phyloP scores from a whole-genome alignment of 805 yeast genomes.

The Saccharomycopsis malanga region DNA sequence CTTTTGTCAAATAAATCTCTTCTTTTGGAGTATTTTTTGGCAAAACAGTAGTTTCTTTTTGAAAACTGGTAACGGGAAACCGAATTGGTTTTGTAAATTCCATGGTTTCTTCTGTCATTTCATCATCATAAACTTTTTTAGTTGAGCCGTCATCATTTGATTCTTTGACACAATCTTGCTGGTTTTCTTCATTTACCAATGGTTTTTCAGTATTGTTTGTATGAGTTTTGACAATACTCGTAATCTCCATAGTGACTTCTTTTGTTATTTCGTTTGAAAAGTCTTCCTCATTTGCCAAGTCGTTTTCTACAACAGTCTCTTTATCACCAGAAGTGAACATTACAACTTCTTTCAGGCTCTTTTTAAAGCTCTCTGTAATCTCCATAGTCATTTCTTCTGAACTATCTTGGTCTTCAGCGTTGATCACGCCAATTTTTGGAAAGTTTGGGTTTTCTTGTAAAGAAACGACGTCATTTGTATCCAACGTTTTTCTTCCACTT shows the following conservation, averaged over 20 bases:
- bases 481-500: slow-evolving; percentile 10
- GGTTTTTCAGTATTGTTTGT: neutral
- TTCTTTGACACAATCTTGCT: too few relatives aligned
- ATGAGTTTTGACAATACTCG: neutral
- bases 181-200: neutral
- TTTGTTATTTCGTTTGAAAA: slow-evolving; percentile 16
- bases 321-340: too few relatives aligned
- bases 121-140: slow-evolving; percentile 3
- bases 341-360: neutral
- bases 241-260: slow-evolving; percentile 22
- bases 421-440: slow-evolving; percentile 2
- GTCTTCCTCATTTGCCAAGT: slow-evolving; percentile 2
- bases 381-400: slow-evolving; percentile 18
- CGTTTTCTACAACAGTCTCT: too few relatives aligned
- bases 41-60: neutral
- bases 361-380: slow-evolving; percentile 1
- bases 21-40: slow-evolving; percentile 1
- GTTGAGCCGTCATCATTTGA: too few relatives aligned
- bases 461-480: neutral
- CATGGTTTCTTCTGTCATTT: slow-evolving; percentile 18
- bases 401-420: neutral
- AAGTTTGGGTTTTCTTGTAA: slow-evolving; percentile 6
- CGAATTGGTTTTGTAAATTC: slow-evolving; percentile 19
- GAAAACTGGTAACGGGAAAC: neutral
- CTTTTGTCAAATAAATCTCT: neutral